Evolutionary conservation across 495 filamentous ascomycete species (phyloP), one percentile per base, ranked within the genome.

Genomic region (Daldinia vernicosa): DNA sequence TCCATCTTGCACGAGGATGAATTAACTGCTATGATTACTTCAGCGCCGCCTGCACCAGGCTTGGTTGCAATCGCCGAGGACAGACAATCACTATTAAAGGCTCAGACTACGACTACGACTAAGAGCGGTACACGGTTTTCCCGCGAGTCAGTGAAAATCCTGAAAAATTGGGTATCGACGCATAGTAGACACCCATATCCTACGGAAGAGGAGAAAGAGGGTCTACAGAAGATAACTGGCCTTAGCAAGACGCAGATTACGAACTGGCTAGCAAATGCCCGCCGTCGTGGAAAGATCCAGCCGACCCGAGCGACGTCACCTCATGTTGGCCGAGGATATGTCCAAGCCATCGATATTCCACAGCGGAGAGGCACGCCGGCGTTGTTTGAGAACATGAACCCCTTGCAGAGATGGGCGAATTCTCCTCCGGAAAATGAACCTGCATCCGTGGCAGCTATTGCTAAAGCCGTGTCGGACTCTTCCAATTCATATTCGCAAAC

Each of bases 391-490:
- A 80, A 87, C 77, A 89, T 94, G 89, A 92, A 92, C 67, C 93
- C 93, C 11, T 78, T 96, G 53, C 92, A 96, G 79, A 84, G 93
- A 84, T 97, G 93, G 93, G 88, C 91, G 78, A 84, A 90, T 79
- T 94, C 92, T 60, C 93, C 93, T 7, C 93, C 93, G 19, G 92
- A 95, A 82, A 86, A 95, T 83, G 93, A 95, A 89, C 89, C 93
- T 50, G 93, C 92, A 69, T 86, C 91, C 12, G 88, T 92, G 28
- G 88, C 87, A 27, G 93, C 89, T 81, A 95, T 97, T 84, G 88
- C 88, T 26, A 87, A 89, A 67, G 92, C 93, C 71, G 84, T 95
- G 60, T 89, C 88, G 26, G 87, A 85, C 47, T 79, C 86, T 26
- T 84, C 88, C 37, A 79, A 80, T 19, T 79, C 83, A 5, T 82